These are phyloP conservation scores for Heliamphora exappendiculata DNA, from an alignment of 148 eudicot genomes.

Conservation along the genomic window DNA sequence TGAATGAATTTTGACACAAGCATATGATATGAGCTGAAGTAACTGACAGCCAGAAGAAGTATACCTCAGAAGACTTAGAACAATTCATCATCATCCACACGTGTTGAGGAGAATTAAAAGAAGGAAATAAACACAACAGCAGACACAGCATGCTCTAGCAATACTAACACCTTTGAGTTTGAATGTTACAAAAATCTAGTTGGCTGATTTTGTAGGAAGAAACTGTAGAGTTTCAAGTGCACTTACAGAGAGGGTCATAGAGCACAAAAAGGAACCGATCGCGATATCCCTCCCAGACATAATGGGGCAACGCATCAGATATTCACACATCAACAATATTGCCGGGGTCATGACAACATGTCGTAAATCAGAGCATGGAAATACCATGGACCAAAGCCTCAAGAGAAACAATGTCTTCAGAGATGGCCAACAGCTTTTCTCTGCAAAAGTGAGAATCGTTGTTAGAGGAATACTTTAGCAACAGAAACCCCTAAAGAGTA, in stretches of 20 bases:
- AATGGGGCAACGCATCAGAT: slow-evolving; percentile 78
- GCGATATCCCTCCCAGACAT: slow-evolving; percentile 71
- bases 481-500: slow-evolving; percentile 2
- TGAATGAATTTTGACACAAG: slow-evolving; percentile 1
- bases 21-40: neutral
- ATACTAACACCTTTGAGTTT: neutral
- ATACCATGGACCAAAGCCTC: slow-evolving; percentile 95
- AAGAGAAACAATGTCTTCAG: slow-evolving; percentile 74
- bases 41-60: neutral
- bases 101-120: neutral
- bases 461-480: slow-evolving; percentile 4
- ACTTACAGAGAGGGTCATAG: slow-evolving; percentile 79
- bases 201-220: neutral
- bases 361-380: slow-evolving; percentile 95
- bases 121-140: neutral
- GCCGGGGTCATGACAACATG: slow-evolving; percentile 95
- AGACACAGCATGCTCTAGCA: neutral
- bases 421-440: slow-evolving; percentile 88
- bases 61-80: neutral
- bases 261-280: slow-evolving; percentile 77
- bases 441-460: slow-evolving; percentile 26
- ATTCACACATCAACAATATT: slow-evolving; percentile 75
- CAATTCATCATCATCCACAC: neutral
- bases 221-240: slow-evolving; percentile 3
- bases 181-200: neutral